Evolutionary conservation across 2,329 filamentous ascomycete genomes (phyloP).

Genomic region (Penicillium sclerotiorum): DNA sequence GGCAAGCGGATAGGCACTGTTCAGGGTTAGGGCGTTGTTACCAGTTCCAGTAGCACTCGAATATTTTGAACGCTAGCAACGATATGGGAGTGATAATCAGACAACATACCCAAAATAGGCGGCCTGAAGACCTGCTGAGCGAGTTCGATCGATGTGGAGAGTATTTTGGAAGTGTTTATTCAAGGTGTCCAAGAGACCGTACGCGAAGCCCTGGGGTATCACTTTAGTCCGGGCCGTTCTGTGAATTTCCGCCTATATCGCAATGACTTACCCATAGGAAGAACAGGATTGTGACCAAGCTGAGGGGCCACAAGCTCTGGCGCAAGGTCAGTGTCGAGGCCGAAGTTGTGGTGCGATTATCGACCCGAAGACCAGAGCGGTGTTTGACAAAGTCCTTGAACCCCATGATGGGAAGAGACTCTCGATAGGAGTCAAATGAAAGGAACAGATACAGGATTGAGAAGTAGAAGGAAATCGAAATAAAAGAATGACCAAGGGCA

Average conservation of each 20-base stretch:
- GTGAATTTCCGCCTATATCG: not conserved
- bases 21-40: not conserved
- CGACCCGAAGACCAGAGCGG: slow-evolving; percentile 36
- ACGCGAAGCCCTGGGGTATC: slow-evolving; percentile 47
- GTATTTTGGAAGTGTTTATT: slow-evolving; percentile 63
- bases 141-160: slow-evolving; percentile 56
- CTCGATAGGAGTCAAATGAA: not conserved
- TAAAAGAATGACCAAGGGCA: not conserved
- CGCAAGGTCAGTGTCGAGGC: slow-evolving; percentile 47
- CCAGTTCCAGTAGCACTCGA: not conserved
- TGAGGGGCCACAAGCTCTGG: slow-evolving; percentile 48
- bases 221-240: not conserved
- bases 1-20: slow-evolving; percentile 56
- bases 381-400: slow-evolving; percentile 32
- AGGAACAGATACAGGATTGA: not conserved
- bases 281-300: slow-evolving; percentile 53
- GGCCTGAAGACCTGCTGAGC: slow-evolving; percentile 65
- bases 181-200: slow-evolving; percentile 53
- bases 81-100: not conserved
- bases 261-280: slow-evolving; percentile 52
- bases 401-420: slow-evolving; percentile 25
- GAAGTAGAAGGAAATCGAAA: not conserved
- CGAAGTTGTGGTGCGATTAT: slow-evolving; percentile 41
- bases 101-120: slow-evolving; percentile 63
- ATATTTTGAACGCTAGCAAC: not conserved